These are phyloP conservation scores for Venturia oleaginea DNA, from an alignment of 2,329 filamentous ascomycete genomes.

Conservation along the genomic window DNA sequence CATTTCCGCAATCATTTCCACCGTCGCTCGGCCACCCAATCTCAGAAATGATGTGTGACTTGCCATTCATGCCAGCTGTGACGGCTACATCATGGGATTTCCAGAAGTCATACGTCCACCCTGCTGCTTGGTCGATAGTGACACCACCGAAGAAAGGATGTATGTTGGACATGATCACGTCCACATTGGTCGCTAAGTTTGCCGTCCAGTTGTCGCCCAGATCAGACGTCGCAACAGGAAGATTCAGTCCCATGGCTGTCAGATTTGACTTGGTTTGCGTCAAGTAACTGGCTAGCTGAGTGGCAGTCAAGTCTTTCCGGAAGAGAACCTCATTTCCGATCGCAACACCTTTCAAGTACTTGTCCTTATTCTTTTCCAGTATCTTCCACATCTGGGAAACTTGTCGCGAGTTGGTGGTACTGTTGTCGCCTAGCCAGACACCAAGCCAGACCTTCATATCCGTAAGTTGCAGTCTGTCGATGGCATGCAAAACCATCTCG, in stretches of 20 bases:
- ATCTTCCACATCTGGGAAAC: constrained; percentile 76
- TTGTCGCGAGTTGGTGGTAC: constrained; percentile 76
- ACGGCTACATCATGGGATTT: constrained; percentile 55
- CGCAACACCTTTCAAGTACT: constrained; percentile 52
- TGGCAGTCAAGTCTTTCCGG: constrained; percentile 56
- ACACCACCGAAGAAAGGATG: constrained; percentile 92
- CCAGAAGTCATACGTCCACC: constrained; percentile 83
- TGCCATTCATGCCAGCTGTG: constrained; percentile 49
- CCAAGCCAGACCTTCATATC: constrained; percentile 87
- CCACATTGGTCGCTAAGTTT: constrained; percentile 59
- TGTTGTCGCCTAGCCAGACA: constrained; percentile 81
- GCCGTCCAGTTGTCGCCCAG: constrained; percentile 79
- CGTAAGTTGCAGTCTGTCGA: constrained; percentile 63
- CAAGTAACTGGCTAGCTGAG: constrained; percentile 56
- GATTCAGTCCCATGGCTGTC: constrained; percentile 52
- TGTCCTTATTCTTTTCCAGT: constrained; percentile 56
- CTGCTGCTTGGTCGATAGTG: constrained; percentile 55
- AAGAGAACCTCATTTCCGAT: constrained; percentile 56
- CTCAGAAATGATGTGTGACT: constrained; percentile 75
- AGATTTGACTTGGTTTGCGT: constrained; percentile 63
- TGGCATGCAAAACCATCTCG: constrained; percentile 79
- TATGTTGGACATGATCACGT: constrained; percentile 93
- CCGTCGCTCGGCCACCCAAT: constrained; percentile 84
- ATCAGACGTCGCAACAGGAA: constrained; percentile 81
- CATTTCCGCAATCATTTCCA: constrained; percentile 64